Evolutionary conservation across 495 filamentous ascomycete species (phyloP).

Genomic region (Aspergillus steynii): DNA sequence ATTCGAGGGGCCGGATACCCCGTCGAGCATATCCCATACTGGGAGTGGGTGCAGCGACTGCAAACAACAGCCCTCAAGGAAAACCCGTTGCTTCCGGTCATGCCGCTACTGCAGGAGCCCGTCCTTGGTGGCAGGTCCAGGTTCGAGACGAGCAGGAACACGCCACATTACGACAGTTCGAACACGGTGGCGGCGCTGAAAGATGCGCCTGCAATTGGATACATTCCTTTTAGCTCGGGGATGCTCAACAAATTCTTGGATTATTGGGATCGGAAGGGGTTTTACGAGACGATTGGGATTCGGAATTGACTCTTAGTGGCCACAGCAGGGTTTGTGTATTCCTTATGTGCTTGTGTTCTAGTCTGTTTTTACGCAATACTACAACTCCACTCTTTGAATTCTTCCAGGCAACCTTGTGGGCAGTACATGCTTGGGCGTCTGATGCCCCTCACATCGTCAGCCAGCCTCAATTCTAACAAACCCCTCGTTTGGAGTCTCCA

Average conservation of each 20-base stretch:
- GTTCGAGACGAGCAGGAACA: slow-evolving; percentile 8
- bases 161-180: slow-evolving; percentile 5
- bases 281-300: not conserved
- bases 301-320: not conserved
- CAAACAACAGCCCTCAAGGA: not conserved
- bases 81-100: slow-evolving; percentile 13
- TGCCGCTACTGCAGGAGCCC: slow-evolving; percentile 10
- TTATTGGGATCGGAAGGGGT: slow-evolving; percentile 10
- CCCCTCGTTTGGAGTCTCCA: not conserved
- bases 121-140: slow-evolving; percentile 10
- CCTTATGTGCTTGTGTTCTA: not conserved
- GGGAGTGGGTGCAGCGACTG: slow-evolving; percentile 15
- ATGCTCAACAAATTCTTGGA: slow-evolving; percentile 1
- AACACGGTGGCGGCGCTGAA: slow-evolving; percentile 5
- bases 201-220: slow-evolving; percentile 3
- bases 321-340: not conserved
- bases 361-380: not conserved
- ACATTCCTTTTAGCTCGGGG: slow-evolving; percentile 1
- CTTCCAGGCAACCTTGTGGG: too few relatives aligned
- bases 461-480: not conserved
- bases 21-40: slow-evolving; percentile 10
- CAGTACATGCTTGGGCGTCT: too few relatives aligned
- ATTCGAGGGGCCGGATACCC: slow-evolving; percentile 15
- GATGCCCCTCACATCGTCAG: not conserved
- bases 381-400: too few relatives aligned